Base-by-base conservation (phyloP, 148 eudicot species). In the Limonium bicolor region DNA sequence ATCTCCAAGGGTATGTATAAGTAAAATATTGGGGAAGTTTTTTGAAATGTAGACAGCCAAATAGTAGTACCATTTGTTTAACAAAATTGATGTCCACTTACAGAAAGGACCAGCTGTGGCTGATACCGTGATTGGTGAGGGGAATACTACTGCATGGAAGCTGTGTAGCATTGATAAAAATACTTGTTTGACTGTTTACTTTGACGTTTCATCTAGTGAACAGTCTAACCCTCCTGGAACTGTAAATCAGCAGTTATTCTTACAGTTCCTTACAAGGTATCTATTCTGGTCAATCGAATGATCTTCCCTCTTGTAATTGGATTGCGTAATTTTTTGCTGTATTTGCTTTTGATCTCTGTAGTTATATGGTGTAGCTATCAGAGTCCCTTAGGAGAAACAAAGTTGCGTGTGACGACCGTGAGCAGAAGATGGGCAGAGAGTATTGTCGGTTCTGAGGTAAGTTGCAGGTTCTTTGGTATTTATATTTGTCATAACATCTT, bases 21-120 rank as follows among this genome's bases (percentile, higher is more conserved):
- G n/a, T n/a, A n/a, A n/a, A n/a, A n/a, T n/a, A n/a, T n/a, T n/a
- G n/a, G n/a, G n/a, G n/a, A n/a, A n/a, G n/a, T n/a, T n/a, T n/a
- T n/a, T n/a, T n/a, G n/a, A n/a, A n/a, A n/a, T n/a, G n/a, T n/a
- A n/a, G n/a, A n/a, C n/a, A n/a, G n/a, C n/a, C n/a, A n/a, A n/a
- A n/a, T n/a, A n/a, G n/a, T n/a, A n/a, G n/a, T n/a, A n/a, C n/a
- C n/a, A n/a, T n/a, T n/a, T n/a, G n/a, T n/a, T n/a, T n/a, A n/a
- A n/a, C n/a, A n/a, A n/a, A n/a, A n/a, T n/a, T n/a, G n/a, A n/a
- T n/a, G n/a, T n/a, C n/a, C n/a, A n/a, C n/a, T 56, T 67, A 74
- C 94, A 88, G 94, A 88, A 83, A 74, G 86, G 86, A 39, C 81
- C 81, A 40, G 72, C 92, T 44, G 86, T 88, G 41, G 77, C 96